phyloP scores from a whole-genome alignment of 495 filamentous ascomycete genomes.

The Aspergillus biplanus region DNA sequence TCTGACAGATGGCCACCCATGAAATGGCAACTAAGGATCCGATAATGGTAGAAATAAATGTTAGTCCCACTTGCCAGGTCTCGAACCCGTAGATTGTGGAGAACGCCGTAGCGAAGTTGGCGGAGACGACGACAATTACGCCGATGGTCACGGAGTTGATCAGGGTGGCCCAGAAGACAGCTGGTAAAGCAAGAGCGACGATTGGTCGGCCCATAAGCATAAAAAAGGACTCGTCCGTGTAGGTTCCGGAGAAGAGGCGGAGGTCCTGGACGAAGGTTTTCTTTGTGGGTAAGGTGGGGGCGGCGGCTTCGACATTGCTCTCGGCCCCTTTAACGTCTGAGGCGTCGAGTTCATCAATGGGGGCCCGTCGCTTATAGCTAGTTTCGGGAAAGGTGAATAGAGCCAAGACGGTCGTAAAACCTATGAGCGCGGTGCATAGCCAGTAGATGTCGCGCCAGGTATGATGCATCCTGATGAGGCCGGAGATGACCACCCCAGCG shows the following conservation, averaged over 20 bases:
- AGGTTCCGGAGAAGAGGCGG: neutral
- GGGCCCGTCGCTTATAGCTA: neutral
- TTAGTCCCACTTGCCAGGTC: neutral
- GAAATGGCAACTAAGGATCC: too few species aligned
- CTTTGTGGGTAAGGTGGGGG: neutral
- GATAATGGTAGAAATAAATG: too few species aligned
- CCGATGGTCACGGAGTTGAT: neutral
- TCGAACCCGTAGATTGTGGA: neutral
- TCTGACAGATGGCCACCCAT: neutral
- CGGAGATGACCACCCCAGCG: neutral
- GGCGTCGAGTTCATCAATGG: neutral
- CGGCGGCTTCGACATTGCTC: neutral
- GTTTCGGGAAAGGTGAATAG: conserved; percentile 1
- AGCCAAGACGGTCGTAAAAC: neutral
- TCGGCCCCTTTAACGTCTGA: neutral
- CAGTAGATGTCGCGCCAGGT: conserved; percentile 6
- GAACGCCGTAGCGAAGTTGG: neutral
- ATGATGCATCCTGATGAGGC: neutral
- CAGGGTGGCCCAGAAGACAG: neutral
- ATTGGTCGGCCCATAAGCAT: neutral
- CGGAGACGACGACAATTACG: neutral
- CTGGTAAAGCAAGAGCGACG: neutral
- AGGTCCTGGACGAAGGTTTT: neutral
- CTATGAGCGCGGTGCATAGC: neutral
- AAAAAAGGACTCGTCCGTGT: neutral